phyloP scores from a whole-genome alignment of 495 filamentous ascomycete species.

The Penicillium desertorum region DNA sequence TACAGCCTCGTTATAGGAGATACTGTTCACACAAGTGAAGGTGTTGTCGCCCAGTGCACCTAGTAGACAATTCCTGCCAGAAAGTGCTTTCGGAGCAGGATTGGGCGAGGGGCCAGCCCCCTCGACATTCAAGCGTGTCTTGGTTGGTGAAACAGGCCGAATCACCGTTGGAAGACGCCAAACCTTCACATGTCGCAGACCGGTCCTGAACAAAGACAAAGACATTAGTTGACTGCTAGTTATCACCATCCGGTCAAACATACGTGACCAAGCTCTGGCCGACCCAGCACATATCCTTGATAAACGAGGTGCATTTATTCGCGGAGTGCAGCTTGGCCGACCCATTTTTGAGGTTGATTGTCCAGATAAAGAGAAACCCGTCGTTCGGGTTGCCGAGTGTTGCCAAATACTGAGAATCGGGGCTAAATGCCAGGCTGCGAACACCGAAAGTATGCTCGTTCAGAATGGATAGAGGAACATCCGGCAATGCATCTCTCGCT shows the following conservation, averaged over 20 bases:
- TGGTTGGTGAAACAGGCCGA: conserved; percentile 46
- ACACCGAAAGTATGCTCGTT: conserved; percentile 91
- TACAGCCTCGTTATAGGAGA: conserved; percentile 60
- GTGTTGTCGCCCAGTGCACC: conserved; percentile 69
- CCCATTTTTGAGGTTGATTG: conserved; percentile 77
- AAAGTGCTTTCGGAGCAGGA: conserved; percentile 54
- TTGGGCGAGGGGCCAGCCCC: conserved; percentile 38
- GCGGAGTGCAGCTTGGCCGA: conserved; percentile 83
- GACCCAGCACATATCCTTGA: conserved; percentile 87
- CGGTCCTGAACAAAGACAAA: conserved; percentile 52
- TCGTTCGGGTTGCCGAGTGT: conserved; percentile 87
- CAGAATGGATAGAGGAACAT: conserved; percentile 80
- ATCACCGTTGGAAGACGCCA: conserved; percentile 74
- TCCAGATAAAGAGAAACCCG: conserved; percentile 92
- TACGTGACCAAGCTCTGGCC: conserved; percentile 67
- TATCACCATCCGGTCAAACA: conserved; percentile 21
- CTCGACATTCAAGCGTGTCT: conserved; percentile 47
- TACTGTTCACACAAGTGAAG: conserved; percentile 73
- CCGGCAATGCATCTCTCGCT: conserved; percentile 67
- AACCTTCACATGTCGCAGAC: conserved; percentile 88
- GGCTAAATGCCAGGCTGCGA: conserved; percentile 82
- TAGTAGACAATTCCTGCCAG: conserved; percentile 59
- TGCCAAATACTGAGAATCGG: conserved; percentile 82
- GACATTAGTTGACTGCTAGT: conserved; percentile 11
- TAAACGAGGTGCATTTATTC: conserved; percentile 85